Conservation (phyloP, 208 protist genomes). For the Trypanosoma cruzi region DNA sequence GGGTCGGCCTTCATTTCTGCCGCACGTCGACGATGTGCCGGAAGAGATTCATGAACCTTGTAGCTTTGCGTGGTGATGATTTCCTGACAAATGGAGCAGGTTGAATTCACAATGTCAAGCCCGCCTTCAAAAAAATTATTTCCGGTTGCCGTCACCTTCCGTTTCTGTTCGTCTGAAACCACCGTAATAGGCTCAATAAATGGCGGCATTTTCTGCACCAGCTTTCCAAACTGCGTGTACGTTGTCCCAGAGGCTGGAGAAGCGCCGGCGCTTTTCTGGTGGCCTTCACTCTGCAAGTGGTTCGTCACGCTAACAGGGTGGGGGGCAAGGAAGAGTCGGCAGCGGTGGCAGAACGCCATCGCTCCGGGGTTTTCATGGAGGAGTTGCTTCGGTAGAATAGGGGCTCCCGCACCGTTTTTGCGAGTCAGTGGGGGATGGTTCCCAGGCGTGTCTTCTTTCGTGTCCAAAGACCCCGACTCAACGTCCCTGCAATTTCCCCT, state of each 20-base stretch:
- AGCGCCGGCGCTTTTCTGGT: constrained; percentile 2
- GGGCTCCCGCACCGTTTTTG: constrained; percentile 2
- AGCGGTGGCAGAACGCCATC: constrained; percentile 27
- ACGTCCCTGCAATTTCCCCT: background rate
- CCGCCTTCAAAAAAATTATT: constrained; percentile 31
- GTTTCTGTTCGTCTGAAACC: constrained; percentile 16
- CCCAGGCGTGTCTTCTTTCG: background rate
- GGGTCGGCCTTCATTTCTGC: background rate
- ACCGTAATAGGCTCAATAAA: constrained; percentile 27
- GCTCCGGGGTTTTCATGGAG: constrained; percentile 18
- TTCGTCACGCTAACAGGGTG: constrained; percentile 26
- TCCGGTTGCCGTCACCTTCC: constrained; percentile 1
- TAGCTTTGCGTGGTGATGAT: constrained; percentile 26
- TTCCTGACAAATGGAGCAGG: constrained; percentile 26
- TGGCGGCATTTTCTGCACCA: constrained; percentile 23
- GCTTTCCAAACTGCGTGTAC: constrained; percentile 28
- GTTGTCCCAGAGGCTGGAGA: constrained; percentile 4
- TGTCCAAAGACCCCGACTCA: background rate
- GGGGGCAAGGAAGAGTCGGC: constrained; percentile 27
- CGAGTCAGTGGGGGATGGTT: constrained; percentile 1
- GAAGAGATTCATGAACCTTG: constrained; percentile 27
- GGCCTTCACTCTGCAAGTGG: constrained; percentile 26
- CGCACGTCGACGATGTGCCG: constrained; percentile 11
- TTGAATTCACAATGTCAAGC: constrained; percentile 31
- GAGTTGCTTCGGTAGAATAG: constrained; percentile 25